Percentiles rank a stretch among this genome's conserved stretches.
phyloP scores from a whole-genome alignment of 2,329 filamentous ascomycete genomes.

The Calonectria fujianensis region DNA sequence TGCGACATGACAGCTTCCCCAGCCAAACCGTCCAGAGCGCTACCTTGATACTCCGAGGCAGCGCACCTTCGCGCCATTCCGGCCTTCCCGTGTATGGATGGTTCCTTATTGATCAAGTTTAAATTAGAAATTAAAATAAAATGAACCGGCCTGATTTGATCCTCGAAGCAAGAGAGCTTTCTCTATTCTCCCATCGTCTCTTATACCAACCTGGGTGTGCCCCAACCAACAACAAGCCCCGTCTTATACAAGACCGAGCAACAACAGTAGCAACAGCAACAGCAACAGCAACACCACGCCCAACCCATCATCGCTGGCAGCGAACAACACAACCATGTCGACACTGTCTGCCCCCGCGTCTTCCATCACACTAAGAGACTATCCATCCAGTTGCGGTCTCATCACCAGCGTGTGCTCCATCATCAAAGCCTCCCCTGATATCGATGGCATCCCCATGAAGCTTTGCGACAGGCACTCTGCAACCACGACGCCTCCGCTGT shows the following conservation, averaged over 20 bases:
- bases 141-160: background rate
- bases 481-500: conserved; percentile 20
- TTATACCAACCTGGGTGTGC: background rate
- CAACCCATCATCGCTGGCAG: background rate
- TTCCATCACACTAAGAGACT: conserved; percentile 19
- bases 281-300: background rate
- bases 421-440: conserved; percentile 23
- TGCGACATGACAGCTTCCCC: conserved; percentile 13
- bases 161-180: background rate
- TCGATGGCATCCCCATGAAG: conserved; percentile 28
- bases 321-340: conserved; percentile 23
- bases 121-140: conserved; percentile 9
- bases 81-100: conserved; percentile 6
- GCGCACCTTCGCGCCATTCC: background rate
- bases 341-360: conserved; percentile 25
- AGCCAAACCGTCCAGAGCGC: background rate
- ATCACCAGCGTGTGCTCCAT: conserved; percentile 28
- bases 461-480: background rate
- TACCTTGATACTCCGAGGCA: background rate
- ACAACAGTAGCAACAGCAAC: background rate
- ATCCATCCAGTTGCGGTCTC: conserved; percentile 1
- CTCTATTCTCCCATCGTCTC: background rate
- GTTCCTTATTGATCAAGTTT: background rate
- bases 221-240: background rate
- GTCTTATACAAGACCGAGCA: background rate